Base-by-base conservation (phyloP, 176 grass and related monocot genomes). In the Carex pumila region DNA sequence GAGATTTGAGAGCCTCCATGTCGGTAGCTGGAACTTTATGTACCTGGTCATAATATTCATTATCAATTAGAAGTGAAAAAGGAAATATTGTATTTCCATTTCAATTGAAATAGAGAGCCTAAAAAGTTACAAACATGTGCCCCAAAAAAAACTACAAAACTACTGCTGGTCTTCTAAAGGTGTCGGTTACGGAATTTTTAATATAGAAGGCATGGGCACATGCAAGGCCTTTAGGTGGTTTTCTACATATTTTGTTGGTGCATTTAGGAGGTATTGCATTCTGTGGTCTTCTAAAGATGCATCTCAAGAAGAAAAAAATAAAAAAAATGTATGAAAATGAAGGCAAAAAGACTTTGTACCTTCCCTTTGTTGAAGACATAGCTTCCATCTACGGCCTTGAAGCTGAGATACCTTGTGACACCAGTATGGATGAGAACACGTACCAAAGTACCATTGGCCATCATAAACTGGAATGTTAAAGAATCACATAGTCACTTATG, bases 311-410 rank as follows among this genome's bases (percentile, higher is more conserved):
- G 12, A 8, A 52, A 77, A 77, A 25, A 8, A 32, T 39, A 12
- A 71, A 17, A 71, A 19, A 41, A 7, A 56, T 1, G 0, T 25
- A 71, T 36, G 8, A 19, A 77, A 78, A 78, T 78, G 12, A n/a
- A 34, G 73, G 52, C 11, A 56, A 79, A 49, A 25, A 50, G 12
- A 45, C 53, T 15, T 15, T 12, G 10, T 85, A 94, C 95, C 92
- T 98, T 98, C 83, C 92, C 90, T 89, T 94, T 97, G 73, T 94
- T 97, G 79, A 91, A 97, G 3, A 97, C 94, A 57, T 85, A 94
- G 87, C 94, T 88, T 77, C 94, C 90, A 91, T 97, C 94, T 11
- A 92, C 94, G 81, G 92, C 90, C 90, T 94, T 94, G 79, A 97
- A 97, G 52, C 80, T 84, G 31, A 97, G 19, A 72, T 97, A 94